A percentile compares a stretch with the other conserved stretches of the same genome.
These are phyloP conservation scores for Rhytidhysteron rufulum DNA, from an alignment of 2,329 filamentous ascomycete species.

Conservation along the genomic window DNA sequence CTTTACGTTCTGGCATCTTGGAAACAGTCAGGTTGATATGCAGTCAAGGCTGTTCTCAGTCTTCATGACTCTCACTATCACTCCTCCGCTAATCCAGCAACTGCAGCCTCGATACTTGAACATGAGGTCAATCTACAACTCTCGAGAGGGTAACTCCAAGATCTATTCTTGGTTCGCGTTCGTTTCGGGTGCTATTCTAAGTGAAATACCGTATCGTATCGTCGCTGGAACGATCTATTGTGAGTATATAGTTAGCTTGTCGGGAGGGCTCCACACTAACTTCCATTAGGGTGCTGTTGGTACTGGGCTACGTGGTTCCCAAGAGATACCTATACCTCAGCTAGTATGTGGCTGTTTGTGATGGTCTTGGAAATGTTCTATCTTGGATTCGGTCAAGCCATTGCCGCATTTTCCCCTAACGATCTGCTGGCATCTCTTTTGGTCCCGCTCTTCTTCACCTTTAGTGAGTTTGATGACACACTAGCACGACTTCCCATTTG, in stretches of 20 bases:
- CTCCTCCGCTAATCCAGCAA: slow-evolving; percentile 71
- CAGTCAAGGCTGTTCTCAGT: slow-evolving; percentile 67
- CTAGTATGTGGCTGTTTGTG: slow-evolving; percentile 61
- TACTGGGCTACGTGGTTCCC: slow-evolving; percentile 54
- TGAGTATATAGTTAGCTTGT: slow-evolving; percentile 6
- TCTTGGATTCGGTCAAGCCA: slow-evolving; percentile 62
- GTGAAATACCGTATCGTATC: slow-evolving; percentile 67
- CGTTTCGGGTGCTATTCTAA: slow-evolving; percentile 60
- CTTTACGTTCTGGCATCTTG: slow-evolving; percentile 48
- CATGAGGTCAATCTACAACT: slow-evolving; percentile 64
- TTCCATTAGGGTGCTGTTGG: slow-evolving; percentile 35
- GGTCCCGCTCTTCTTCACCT: slow-evolving; percentile 67
- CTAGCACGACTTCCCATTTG: background rate
- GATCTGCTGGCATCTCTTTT: slow-evolving; percentile 63
- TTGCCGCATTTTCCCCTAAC: slow-evolving; percentile 64
- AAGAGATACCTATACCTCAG: slow-evolving; percentile 54
- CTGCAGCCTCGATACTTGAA: slow-evolving; percentile 69
- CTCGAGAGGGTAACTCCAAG: slow-evolving; percentile 70
- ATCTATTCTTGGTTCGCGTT: slow-evolving; percentile 76
- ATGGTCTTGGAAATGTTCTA: slow-evolving; percentile 66
- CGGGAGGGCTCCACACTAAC: slow-evolving; percentile 5
- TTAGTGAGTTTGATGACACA: slow-evolving; percentile 24
- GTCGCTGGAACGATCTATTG: slow-evolving; percentile 63
- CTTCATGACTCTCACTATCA: slow-evolving; percentile 74
- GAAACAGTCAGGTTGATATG: slow-evolving; percentile 39